Evolutionary conservation across 495 filamentous ascomycete species (phyloP).

Genomic region (Chlorociboria aeruginascens): DNA sequence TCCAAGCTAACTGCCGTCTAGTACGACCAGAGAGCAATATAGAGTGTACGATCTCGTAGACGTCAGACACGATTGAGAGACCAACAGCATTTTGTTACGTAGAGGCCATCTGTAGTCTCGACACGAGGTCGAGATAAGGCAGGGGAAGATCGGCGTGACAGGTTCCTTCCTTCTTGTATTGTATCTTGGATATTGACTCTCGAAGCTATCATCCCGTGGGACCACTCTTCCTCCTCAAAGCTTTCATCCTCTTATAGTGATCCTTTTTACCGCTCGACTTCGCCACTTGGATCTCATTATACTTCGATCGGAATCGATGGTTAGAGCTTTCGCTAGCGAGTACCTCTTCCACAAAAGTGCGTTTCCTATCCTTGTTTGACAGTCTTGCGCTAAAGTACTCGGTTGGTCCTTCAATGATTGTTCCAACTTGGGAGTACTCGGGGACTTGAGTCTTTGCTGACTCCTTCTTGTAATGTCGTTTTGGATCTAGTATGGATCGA

Average conservation of each 20-base stretch:
- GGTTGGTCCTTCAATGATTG: conserved; percentile 76
- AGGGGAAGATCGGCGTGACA: background rate
- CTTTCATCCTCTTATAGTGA: conserved; percentile 55
- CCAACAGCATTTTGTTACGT: too few relatives aligned
- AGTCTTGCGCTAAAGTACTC: conserved; percentile 74
- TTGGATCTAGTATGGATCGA: conserved; percentile 78
- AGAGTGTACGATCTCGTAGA: too few relatives aligned
- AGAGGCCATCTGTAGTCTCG: too few relatives aligned
- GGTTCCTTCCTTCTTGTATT: background rate
- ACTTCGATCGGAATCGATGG: conserved; percentile 57
- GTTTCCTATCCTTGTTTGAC: conserved; percentile 76
- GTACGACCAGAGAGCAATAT: too few relatives aligned
- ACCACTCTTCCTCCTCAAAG: conserved; percentile 13
- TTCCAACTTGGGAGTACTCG: conserved; percentile 79
- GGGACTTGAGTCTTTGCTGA: conserved; percentile 51
- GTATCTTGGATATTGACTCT: background rate
- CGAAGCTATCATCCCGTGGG: background rate
- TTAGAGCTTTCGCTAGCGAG: conserved; percentile 49
- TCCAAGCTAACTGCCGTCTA: too few relatives aligned
- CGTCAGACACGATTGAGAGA: too few relatives aligned
- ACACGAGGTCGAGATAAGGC: background rate
- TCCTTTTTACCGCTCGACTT: conserved; percentile 65
- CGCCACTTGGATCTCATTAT: conserved; percentile 50
- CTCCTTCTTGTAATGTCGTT: conserved; percentile 78
- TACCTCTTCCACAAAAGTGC: conserved; percentile 82